A percentile compares a stretch with the other conserved stretches of the same genome.
Evolutionary conservation across 176 grass and related monocot species (phyloP).

Genomic region (Musa beccarii): DNA sequence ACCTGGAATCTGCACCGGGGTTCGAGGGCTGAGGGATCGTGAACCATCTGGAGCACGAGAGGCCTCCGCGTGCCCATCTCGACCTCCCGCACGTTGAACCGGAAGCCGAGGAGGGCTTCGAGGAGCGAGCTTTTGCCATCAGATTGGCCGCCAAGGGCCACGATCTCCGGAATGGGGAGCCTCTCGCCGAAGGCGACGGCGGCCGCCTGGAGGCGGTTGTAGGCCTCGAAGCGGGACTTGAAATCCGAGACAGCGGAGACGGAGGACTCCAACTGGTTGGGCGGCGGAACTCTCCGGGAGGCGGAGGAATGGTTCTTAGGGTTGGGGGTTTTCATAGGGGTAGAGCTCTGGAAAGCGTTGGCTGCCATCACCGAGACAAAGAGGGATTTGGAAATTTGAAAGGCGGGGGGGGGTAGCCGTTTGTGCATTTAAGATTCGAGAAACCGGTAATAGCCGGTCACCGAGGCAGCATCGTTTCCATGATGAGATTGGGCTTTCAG

Average conservation of each 20-base stretch:
- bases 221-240: conserved; percentile 84
- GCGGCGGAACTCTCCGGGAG: conserved; percentile 16
- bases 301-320: conserved; percentile 28
- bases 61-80: conserved; percentile 96
- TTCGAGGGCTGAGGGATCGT: conserved; percentile 79
- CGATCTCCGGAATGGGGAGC: conserved; percentile 93
- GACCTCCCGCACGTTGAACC: conserved; percentile 96
- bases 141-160: conserved; percentile 74
- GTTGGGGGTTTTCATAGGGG: conserved; percentile 38
- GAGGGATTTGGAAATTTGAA: conserved; percentile 45
- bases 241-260: conserved; percentile 39
- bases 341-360: conserved; percentile 31
- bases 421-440: too few species aligned
- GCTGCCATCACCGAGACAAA: conserved; percentile 30
- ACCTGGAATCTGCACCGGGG: conserved; percentile 96
- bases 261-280: neutral
- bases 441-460: too few species aligned
- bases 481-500: too few species aligned
- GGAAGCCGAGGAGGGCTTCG: conserved; percentile 86
- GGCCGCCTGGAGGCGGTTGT: conserved; percentile 92
- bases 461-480: too few species aligned
- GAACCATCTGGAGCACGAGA: conserved; percentile 96
- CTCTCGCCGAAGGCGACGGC: conserved; percentile 87
- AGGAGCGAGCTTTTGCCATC: conserved; percentile 95
- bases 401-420: conserved; percentile 7